Evolutionary conservation across 2,329 filamentous ascomycete species (phyloP).

Genomic region (Aspergillus sp.): DNA sequence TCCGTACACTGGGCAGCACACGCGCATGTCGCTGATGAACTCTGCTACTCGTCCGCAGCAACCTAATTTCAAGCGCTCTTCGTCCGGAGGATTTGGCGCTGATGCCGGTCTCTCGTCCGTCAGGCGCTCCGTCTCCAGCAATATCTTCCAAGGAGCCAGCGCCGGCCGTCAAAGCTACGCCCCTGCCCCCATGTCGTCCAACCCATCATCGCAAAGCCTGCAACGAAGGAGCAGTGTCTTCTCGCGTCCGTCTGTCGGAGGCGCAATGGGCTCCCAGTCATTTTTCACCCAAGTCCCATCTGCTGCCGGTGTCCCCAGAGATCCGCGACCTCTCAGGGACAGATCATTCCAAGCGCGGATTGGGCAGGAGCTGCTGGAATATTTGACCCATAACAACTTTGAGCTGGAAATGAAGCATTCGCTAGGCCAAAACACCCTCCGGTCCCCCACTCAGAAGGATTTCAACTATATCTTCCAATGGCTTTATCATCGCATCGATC

Average conservation of each 20-base stretch:
- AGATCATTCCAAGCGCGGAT: slow-evolving; percentile 76
- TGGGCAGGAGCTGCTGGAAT: slow-evolving; percentile 86
- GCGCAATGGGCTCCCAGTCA: slow-evolving; percentile 75
- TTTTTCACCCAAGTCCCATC: slow-evolving; percentile 90
- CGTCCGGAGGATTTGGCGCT: slow-evolving; percentile 69
- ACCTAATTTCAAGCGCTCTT: slow-evolving; percentile 83
- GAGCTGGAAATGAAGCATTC: slow-evolving; percentile 97
- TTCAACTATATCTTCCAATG: slow-evolving; percentile 98
- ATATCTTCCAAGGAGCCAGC: slow-evolving; percentile 57
- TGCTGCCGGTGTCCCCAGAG: slow-evolving; percentile 76
- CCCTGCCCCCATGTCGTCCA: slow-evolving; percentile 55
- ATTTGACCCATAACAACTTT: slow-evolving; percentile 89
- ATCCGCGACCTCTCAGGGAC: slow-evolving; percentile 84
- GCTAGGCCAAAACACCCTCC: slow-evolving; percentile 85
- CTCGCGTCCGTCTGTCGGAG: slow-evolving; percentile 65
- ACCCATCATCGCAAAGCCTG: slow-evolving; percentile 54
- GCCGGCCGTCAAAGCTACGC: slow-evolving; percentile 72
- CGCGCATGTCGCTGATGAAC: slow-evolving; percentile 82
- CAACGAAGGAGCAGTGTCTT: slow-evolving; percentile 80
- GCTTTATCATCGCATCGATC: slow-evolving; percentile 94
- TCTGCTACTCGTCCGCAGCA: slow-evolving; percentile 81
- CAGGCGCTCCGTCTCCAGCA: slow-evolving; percentile 74
- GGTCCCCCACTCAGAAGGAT: slow-evolving; percentile 95
- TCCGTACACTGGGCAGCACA: slow-evolving; percentile 69
- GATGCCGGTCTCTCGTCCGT: slow-evolving; percentile 81